Percentiles rank a stretch among this genome's conserved stretches.
phyloP scores from a whole-genome alignment of 805 yeast genomes.

The Brettanomyces nanus region DNA sequence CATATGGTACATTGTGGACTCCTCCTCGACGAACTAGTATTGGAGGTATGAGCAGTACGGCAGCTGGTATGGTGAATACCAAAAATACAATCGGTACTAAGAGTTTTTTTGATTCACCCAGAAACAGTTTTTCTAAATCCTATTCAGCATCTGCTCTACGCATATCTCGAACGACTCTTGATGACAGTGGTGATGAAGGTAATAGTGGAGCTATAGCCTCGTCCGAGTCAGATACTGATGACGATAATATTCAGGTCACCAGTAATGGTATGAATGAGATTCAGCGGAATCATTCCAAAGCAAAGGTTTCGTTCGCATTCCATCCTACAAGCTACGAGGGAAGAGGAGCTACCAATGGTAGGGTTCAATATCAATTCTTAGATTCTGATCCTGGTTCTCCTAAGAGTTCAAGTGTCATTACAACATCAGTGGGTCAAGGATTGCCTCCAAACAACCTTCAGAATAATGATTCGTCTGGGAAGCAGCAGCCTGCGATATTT shows the following conservation, averaged over 20 bases:
- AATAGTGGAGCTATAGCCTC: slow-evolving; percentile 7
- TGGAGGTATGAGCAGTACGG: slow-evolving; percentile 2
- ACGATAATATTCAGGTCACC: not conserved
- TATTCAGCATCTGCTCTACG: slow-evolving; percentile 15
- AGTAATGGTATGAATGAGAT: not conserved
- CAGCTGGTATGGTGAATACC: no score
- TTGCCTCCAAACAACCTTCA: not conserved
- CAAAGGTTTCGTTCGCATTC: not conserved
- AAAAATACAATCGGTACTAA: no score
- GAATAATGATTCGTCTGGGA: not conserved
- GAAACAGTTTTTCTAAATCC: slow-evolving; percentile 11
- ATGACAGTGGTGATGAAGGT: slow-evolving; percentile 5
- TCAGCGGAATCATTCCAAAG: not conserved
- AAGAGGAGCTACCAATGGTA: not conserved
- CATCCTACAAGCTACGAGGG: not conserved
- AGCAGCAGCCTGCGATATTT: slow-evolving; percentile 8
- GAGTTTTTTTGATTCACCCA: slow-evolving; percentile 16
- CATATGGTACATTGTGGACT: not conserved
- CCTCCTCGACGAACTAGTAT: not conserved
- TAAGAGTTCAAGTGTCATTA: no score
- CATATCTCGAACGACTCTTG: slow-evolving; percentile 12
- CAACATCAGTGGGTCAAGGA: no score
- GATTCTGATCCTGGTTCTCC: slow-evolving; percentile 1
- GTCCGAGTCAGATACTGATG: slow-evolving; percentile 2
- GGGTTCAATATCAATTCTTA: not conserved